Conservation (phyloP, 768 basidiomycete genomes). For the Rhodotorula diobovata region DNA sequence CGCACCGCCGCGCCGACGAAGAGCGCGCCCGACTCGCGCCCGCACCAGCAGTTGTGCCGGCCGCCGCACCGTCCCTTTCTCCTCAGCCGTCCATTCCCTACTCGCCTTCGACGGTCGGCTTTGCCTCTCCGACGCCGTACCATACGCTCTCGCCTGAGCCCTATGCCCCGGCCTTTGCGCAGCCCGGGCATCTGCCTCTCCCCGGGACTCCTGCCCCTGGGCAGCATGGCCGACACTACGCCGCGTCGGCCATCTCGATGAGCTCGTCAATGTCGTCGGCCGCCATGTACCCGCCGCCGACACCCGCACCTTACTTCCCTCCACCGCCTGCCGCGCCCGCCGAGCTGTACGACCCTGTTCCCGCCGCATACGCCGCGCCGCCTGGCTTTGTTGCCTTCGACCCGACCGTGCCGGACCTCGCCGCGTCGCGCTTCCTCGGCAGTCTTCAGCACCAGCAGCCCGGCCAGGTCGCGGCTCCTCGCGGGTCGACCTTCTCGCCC, state of each 20-base stretch:
- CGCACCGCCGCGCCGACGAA: slow-evolving; percentile 9
- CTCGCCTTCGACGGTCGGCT: slow-evolving; percentile 22
- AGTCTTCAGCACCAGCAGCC: slow-evolving; percentile 15
- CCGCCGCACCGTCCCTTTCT: too few relatives aligned
- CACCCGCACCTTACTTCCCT: neutral
- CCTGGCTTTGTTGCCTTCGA: slow-evolving; percentile 27
- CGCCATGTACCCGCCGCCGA: neutral
- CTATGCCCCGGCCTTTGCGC: neutral
- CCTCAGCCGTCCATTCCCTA: neutral
- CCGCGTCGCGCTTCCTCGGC: slow-evolving; percentile 31
- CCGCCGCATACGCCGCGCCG: neutral
- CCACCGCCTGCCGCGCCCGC: neutral
- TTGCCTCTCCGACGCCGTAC: neutral
- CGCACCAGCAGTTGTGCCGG: neutral
- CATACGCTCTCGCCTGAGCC: neutral
- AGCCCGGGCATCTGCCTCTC: neutral
- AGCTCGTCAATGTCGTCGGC: neutral
- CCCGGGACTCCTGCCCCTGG: neutral
- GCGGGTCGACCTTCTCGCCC: neutral
- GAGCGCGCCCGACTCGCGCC: slow-evolving; percentile 1
- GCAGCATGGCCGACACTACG: neutral
- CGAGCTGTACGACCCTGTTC: slow-evolving; percentile 1
- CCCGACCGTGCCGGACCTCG: slow-evolving; percentile 24
- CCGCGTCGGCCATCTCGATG: slow-evolving; percentile 1
- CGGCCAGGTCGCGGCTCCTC: neutral